Percentiles rank a stretch among this genome's conserved stretches.
phyloP scores from a whole-genome alignment of 805 yeast genomes.

The Kodamaea restingae region DNA sequence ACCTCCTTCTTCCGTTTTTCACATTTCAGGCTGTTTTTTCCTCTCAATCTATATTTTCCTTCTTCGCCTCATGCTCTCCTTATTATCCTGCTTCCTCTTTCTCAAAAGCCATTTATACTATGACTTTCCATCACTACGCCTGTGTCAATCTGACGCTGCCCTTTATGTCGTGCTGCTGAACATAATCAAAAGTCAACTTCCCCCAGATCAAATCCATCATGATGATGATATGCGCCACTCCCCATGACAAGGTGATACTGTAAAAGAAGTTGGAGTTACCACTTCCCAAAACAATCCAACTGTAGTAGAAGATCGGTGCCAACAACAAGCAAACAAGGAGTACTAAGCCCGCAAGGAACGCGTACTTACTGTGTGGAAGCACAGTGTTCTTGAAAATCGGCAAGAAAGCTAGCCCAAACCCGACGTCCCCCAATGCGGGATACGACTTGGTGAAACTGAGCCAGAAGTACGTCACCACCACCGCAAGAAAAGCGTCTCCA shows the following conservation, averaged over 20 bases:
- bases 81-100: too few species aligned
- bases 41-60: too few species aligned
- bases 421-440: constrained; percentile 79
- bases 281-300: constrained; percentile 91
- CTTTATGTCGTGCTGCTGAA: constrained; percentile 35
- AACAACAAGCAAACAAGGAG: constrained; percentile 53
- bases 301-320: constrained; percentile 84
- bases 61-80: neutral
- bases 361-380: constrained; percentile 43
- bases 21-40: too few species aligned
- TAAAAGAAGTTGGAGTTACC: constrained; percentile 97
- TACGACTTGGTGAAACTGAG: constrained; percentile 71
- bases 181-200: constrained; percentile 61
- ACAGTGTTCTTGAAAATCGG: constrained; percentile 45
- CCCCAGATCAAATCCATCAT: constrained; percentile 83
- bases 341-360: constrained; percentile 46
- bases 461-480: constrained; percentile 39
- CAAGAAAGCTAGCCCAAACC: constrained; percentile 34
- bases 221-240: constrained; percentile 62
- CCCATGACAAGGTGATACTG: constrained; percentile 83
- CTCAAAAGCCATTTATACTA: too few species aligned
- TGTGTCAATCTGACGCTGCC: constrained; percentile 44
- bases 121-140: constrained; percentile 13
- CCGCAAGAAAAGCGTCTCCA: constrained; percentile 59
- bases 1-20: too few species aligned